phyloP scores from a whole-genome alignment of 106 monocot genomes.

The Agapanthus africanus region DNA sequence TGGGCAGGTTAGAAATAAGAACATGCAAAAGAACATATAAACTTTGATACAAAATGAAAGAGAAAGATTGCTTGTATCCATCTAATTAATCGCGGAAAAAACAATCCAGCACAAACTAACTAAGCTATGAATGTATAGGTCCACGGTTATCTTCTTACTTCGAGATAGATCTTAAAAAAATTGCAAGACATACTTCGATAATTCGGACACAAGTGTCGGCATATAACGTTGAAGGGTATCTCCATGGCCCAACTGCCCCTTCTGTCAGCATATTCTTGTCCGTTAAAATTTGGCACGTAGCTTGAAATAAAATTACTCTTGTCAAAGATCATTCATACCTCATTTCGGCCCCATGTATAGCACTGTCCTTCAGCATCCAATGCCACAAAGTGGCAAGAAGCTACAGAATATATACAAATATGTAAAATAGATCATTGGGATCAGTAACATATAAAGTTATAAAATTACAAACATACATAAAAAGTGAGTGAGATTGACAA shows the following conservation, averaged over 20 bases:
- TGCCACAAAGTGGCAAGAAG: slow-evolving; percentile 90
- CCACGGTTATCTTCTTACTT: no score
- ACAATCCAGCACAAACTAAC: no score
- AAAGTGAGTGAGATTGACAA: not conserved
- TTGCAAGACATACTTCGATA: slow-evolving; percentile 56
- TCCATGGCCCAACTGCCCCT: slow-evolving; percentile 94
- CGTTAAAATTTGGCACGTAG: slow-evolving; percentile 6
- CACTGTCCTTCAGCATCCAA: slow-evolving; percentile 83
- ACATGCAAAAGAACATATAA: no score
- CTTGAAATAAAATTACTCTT: slow-evolving; percentile 1
- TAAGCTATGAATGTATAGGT: no score
- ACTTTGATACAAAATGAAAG: no score
- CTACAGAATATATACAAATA: slow-evolving; percentile 19
- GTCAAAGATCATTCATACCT: slow-evolving; percentile 55
- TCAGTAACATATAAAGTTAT: not conserved
- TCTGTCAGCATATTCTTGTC: slow-evolving; percentile 36
- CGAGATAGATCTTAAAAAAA: no score
- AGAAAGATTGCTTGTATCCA: no score
- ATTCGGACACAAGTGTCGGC: slow-evolving; percentile 69
- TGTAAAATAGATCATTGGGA: not conserved
- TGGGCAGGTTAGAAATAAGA: no score
- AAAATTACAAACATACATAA: not conserved
- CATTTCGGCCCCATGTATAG: slow-evolving; percentile 97
- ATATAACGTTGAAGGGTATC: slow-evolving; percentile 58
- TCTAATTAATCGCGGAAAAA: no score